Base-by-base conservation (phyloP, 495 filamentous ascomycete genomes). In the Zalerion maritima region DNA sequence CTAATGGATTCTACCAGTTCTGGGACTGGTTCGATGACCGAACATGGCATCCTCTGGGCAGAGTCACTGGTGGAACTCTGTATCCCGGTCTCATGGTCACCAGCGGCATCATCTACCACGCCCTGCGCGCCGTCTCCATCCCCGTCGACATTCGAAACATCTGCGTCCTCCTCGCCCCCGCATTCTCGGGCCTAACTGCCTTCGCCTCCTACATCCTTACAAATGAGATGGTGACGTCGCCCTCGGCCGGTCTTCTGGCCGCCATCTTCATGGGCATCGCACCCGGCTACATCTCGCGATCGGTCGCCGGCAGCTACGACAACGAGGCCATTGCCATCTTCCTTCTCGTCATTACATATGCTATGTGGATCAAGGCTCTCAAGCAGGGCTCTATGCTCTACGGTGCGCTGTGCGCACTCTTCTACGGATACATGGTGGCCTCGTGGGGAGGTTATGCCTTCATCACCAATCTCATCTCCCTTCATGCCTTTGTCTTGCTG, bases 11-110 rank as follows among this genome's bases (percentile, higher is more conserved):
- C 59, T 91, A 94, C 54, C 82, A 78, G 52, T 99, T 99, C 51
- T 99, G 91, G 91, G 87, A 99, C 58, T 99, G 91, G 91, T 99
- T 99, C 49, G 91, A 99, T 61, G 91, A 99, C 66, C 77, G 89
- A 64, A 97, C 91, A 71, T 99, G 91, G 91, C 89, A 99, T 60
- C 91, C 91, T 36, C 78, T 99, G 35, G 91, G 91, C 35, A 82
- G 91, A 60, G 91, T 99, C 44, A 99, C 91, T 34, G 91, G 91
- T 57, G 91, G 91, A 45, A 99, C 91, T 14, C 73, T 99, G 32
- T 99, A 99, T 52, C 91, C 91, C 12, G 91, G 91, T 43, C 70
- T 99, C 38, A 99, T 99, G 91, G 91, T 96, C 45, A 99, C 91
- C 44, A 94, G 86, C 60, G 91, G 91, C 38, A 73, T 69, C 41